phyloP scores from a whole-genome alignment of 176 grass and related monocot genomes.

The Carex cristatella region DNA sequence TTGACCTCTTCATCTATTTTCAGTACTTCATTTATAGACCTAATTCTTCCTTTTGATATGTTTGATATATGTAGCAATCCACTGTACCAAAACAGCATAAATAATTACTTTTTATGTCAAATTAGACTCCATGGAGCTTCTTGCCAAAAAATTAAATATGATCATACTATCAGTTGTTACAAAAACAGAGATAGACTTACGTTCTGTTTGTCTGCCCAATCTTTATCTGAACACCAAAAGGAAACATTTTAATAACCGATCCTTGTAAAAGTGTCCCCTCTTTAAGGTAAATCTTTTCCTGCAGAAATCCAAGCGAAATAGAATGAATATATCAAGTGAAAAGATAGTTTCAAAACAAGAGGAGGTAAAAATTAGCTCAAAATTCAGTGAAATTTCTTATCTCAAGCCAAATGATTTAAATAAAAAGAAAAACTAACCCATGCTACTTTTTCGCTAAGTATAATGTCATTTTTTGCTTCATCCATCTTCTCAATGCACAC shows the following conservation, averaged over 20 bases:
- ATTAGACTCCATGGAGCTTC: neutral
- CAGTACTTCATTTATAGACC: constrained; percentile 52
- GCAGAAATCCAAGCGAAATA: constrained; percentile 14
- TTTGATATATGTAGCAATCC: constrained; percentile 72
- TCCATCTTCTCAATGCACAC: constrained; percentile 70
- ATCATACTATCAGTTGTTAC: constrained; percentile 2
- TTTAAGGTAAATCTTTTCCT: constrained; percentile 59
- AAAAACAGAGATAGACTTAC: constrained; percentile 28
- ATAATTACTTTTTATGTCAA: neutral
- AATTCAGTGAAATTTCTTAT: neutral
- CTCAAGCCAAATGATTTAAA: neutral
- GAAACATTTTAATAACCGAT: constrained; percentile 57
- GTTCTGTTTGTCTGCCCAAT: constrained; percentile 73
- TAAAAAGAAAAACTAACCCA: constrained; percentile 58
- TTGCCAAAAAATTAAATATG: neutral
- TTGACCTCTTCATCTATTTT: constrained; percentile 63
- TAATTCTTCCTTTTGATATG: constrained; percentile 45
- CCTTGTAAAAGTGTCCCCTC: constrained; percentile 82
- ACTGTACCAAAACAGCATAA: constrained; percentile 34
- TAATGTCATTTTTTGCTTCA: constrained; percentile 61
- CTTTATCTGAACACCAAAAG: constrained; percentile 74
- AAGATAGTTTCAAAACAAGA: neutral
- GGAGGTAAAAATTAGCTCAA: neutral
- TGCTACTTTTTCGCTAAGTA: constrained; percentile 85
- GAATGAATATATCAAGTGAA: neutral